Base-by-base conservation (phyloP, 1,284 basidiomycete species). In the Termitomyces sp. region DNA sequence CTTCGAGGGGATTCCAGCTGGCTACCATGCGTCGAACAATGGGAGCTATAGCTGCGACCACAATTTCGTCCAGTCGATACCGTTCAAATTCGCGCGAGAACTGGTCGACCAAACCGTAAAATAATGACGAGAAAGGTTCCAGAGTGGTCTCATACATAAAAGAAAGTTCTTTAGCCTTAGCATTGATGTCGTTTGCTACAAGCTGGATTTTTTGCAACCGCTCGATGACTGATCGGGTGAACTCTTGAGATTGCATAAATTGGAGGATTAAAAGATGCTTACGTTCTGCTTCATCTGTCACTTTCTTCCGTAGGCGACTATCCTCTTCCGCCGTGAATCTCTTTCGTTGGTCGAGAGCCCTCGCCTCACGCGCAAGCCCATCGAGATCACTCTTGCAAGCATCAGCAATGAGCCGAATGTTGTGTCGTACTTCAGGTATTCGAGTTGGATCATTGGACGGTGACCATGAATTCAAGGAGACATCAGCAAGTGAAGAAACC, bases 361-460 rank as follows among this genome's bases (percentile, higher is more conserved):
- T 89, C 1, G 91, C 97, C 74, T 99, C 95, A 21, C 86, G 81
- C 1, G 94, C 94, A 17, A 99, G 81, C 12, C 90, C 90, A 48
- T 92, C 86, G 1, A 99, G 79, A 55, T 94, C 90, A 26, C 80
- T 83, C 60, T 90, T 90, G 61, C 91, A 87, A 1, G 84, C 78
- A 45, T 94, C 90, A 2, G 85, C 80, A 43, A 99, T 92, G 42
- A 98, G 80, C 5, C 88, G 83, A 26, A 99, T 72, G 68, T 99
- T 99, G 68, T 99, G 95, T 34, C 94, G 84, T 17, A 99, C 84
- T 76, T 99, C 97, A 0, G 96, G 95, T 59, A 99, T 83, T 57
- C 90, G 86, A 43, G 86, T 91, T 1, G 85, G 79, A 62, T 98
- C 94, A 12, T 83, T 83, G 0, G 90, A 86, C 1, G 92, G 92